Percentiles rank a stretch among this genome's conserved stretches.
Evolutionary conservation across 2,329 filamentous ascomycete species (phyloP).

Genomic region (Coniochaeta sp.): DNA sequence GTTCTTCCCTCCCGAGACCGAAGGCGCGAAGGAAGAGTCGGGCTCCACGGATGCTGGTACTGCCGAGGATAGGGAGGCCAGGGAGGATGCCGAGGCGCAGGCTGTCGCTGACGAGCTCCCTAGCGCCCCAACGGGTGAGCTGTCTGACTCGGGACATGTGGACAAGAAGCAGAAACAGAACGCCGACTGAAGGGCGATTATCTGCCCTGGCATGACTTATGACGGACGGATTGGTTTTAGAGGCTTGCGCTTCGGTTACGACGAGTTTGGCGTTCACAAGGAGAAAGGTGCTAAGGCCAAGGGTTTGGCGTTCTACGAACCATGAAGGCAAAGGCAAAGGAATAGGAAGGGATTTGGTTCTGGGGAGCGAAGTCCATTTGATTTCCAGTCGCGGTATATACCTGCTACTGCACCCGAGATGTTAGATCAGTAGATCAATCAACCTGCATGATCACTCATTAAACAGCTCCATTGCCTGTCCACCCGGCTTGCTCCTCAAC

Average conservation of each 20-base stretch:
- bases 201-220: neutral
- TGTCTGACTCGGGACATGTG: conserved; percentile 12
- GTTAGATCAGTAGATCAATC: too few relatives aligned
- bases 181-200: neutral
- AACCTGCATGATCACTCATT: neutral
- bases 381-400: neutral
- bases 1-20: conserved; percentile 20
- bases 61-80: conserved; percentile 9
- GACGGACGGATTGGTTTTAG: neutral
- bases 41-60: conserved; percentile 6
- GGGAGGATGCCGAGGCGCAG: conserved; percentile 16
- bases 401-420: neutral
- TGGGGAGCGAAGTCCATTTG: neutral
- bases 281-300: too few relatives aligned
- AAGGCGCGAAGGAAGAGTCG: conserved; percentile 5
- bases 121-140: conserved; percentile 18
- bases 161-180: conserved; percentile 20
- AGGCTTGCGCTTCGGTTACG: neutral
- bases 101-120: conserved; percentile 19
- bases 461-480: neutral
- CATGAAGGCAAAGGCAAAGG: too few relatives aligned
- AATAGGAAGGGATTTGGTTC: neutral
- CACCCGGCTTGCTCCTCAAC: neutral
- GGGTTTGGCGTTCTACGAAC: too few relatives aligned
- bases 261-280: neutral